A percentile compares a stretch with the other conserved stretches of the same genome.
Evolutionary conservation across 495 filamentous ascomycete species (phyloP).

Genomic region (Aspergillus mulundensis): DNA sequence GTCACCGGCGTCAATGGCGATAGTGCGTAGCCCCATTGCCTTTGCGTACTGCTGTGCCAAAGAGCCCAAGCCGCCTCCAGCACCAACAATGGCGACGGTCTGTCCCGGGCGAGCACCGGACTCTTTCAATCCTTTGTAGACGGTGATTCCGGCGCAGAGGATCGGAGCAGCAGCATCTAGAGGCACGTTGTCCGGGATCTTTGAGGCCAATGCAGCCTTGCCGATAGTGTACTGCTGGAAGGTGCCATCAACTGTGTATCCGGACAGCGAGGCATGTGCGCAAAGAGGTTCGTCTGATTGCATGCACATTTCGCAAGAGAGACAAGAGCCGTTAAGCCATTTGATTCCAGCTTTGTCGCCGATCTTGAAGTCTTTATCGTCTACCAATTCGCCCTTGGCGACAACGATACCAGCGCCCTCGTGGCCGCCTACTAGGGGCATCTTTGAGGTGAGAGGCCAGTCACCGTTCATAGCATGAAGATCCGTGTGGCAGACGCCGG

Average conservation of each 20-base stretch:
- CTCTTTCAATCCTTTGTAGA: conserved; percentile 91
- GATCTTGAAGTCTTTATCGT: conserved; percentile 66
- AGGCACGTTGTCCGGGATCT: conserved; percentile 67
- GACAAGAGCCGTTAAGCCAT: conserved; percentile 85
- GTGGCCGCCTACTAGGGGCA: conserved; percentile 87
- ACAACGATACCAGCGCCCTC: conserved; percentile 88
- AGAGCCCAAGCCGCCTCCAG: conserved; percentile 80
- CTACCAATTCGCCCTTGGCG: conserved; percentile 67
- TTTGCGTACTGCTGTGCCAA: conserved; percentile 83
- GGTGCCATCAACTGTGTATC: conserved; percentile 86
- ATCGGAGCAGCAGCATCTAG: conserved; percentile 79
- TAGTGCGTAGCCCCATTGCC: conserved; percentile 76
- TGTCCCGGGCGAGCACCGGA: conserved; percentile 69
- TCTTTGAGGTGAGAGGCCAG: conserved; percentile 76
- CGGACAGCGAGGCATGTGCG: conserved; percentile 65
- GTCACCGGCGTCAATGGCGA: conserved; percentile 76
- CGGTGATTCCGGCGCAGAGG: conserved; percentile 85
- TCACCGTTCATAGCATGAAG: conserved; percentile 82
- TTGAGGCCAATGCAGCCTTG: conserved; percentile 77
- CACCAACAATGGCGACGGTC: conserved; percentile 81
- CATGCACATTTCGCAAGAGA: conserved; percentile 76
- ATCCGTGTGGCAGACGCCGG: conserved; percentile 90
- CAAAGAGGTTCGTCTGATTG: conserved; percentile 75
- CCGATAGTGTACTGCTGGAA: conserved; percentile 92
- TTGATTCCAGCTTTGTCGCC: conserved; percentile 84